Percentiles rank a stretch among this genome's conserved stretches.
These are phyloP conservation scores for Boletellus sp. DNA, from an alignment of 768 basidiomycete genomes.

Conservation along the genomic window DNA sequence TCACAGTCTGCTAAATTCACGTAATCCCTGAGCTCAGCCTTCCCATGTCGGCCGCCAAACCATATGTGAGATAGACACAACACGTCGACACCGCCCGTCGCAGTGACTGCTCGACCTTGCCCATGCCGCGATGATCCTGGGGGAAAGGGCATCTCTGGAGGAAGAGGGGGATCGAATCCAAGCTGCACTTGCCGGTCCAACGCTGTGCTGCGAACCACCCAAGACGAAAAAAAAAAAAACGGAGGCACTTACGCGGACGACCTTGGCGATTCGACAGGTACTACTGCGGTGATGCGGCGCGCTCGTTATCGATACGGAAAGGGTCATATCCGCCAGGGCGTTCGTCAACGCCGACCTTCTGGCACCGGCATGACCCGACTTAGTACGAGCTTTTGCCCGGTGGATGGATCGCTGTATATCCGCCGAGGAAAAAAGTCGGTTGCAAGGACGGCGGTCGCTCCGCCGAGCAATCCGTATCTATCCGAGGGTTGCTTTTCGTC, in stretches of 20 bases:
- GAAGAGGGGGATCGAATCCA: too few relatives aligned
- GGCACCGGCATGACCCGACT: constrained; percentile 39
- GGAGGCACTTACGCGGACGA: too few relatives aligned
- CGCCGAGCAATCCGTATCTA: not conserved
- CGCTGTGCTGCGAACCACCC: too few relatives aligned
- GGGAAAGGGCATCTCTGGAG: too few relatives aligned
- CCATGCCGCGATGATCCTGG: too few relatives aligned
- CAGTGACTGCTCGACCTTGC: too few relatives aligned
- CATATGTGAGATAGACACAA: too few relatives aligned
- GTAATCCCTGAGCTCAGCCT: too few relatives aligned
- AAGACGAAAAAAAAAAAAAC: constrained; percentile 27
- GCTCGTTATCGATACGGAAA: not conserved
- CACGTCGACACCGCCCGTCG: too few relatives aligned
- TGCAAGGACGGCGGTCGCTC: not conserved
- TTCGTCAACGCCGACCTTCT: constrained; percentile 56
- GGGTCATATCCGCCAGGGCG: constrained; percentile 40
- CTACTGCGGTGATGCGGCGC: constrained; percentile 28
- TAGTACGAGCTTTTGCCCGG: constrained; percentile 46
- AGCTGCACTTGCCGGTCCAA: too few relatives aligned
- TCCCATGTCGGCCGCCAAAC: too few relatives aligned
- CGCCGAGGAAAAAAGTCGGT: constrained; percentile 32
- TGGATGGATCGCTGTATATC: constrained; percentile 46
- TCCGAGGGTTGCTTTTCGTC: not conserved
- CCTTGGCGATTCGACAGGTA: constrained; percentile 9
- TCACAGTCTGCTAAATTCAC: too few relatives aligned